Conservation (phyloP, 371 early-diverging fungal genomes). For the Mucor sp. region DNA sequence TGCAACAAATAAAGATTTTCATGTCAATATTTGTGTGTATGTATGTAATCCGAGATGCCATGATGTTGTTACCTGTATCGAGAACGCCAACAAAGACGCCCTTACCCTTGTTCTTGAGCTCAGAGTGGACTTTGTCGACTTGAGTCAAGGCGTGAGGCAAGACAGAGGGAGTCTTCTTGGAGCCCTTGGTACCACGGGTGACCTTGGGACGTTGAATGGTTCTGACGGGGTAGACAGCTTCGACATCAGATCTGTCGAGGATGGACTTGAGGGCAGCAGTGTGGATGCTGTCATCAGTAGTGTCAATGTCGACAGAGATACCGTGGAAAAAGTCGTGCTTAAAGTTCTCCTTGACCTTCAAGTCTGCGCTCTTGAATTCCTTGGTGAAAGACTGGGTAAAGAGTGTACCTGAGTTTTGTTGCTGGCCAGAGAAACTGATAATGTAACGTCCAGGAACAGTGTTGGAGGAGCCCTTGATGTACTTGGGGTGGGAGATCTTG, state of each 20-base stretch:
- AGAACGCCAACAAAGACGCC: conserved; percentile 75
- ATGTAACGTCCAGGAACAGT: conserved; percentile 41
- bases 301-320: conserved; percentile 31
- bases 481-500: conserved; percentile 29
- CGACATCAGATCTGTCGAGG: conserved; percentile 25
- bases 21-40: background rate
- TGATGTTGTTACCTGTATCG: conserved; percentile 59
- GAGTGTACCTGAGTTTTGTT: conserved; percentile 2
- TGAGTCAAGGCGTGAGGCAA: conserved; percentile 46
- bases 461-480: conserved; percentile 6
- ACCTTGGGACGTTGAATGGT: conserved; percentile 31
- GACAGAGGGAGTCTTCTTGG: conserved; percentile 12
- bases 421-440: conserved; percentile 25
- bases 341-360: conserved; percentile 29
- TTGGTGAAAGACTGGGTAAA: conserved; percentile 26
- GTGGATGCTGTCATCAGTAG: conserved; percentile 13
- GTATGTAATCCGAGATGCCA: background rate
- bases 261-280: conserved; percentile 21
- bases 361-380: conserved; percentile 22
- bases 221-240: conserved; percentile 32
- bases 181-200: background rate
- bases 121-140: conserved; percentile 42
- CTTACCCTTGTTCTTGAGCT: conserved; percentile 57
- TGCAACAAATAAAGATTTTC: background rate
- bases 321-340: conserved; percentile 40